These are phyloP conservation scores for Cryptococcus sp. DNA, from an alignment of 1,284 basidiomycete genomes.

Conservation along the genomic window DNA sequence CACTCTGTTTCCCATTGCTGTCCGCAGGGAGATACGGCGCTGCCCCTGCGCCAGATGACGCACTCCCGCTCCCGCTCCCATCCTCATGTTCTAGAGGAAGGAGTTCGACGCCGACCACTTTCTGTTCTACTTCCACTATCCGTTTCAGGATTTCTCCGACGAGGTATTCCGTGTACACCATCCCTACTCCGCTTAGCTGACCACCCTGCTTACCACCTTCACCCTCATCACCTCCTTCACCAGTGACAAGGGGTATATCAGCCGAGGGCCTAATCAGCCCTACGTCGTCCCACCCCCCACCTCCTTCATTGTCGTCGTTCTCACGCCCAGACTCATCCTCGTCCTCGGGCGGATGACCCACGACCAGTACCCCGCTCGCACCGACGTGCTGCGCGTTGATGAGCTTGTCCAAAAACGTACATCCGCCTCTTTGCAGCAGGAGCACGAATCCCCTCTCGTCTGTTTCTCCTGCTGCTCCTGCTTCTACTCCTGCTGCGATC, in stretches of 20 bases:
- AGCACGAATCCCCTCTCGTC: conserved; percentile 23
- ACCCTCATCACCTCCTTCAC: background rate
- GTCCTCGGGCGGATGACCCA: conserved; percentile 55
- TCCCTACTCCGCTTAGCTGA: conserved; percentile 21
- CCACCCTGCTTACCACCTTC: conserved; percentile 10
- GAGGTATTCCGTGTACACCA: conserved; percentile 34
- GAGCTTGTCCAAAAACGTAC: conserved; percentile 80
- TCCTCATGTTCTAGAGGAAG: conserved; percentile 3
- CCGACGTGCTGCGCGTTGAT: conserved; percentile 64
- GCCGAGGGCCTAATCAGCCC: conserved; percentile 43
- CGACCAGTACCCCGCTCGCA: conserved; percentile 72
- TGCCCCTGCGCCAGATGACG: background rate
- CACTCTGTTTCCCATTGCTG: conserved; percentile 2
- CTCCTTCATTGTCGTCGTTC: background rate
- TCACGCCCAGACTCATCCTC: background rate
- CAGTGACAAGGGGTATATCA: conserved; percentile 6
- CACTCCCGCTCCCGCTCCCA: background rate
- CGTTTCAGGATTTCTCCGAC: conserved; percentile 23
- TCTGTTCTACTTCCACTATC: conserved; percentile 1
- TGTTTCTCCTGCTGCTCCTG: background rate
- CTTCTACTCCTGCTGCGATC: background rate
- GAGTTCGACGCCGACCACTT: conserved; percentile 12
- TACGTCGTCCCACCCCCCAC: conserved; percentile 10
- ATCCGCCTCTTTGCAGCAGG: conserved; percentile 62
- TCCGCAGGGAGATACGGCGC: background rate